A percentile compares a stretch with the other conserved stretches of the same genome.
These are phyloP conservation scores for Tagetes patula DNA, from an alignment of 129 eudicot species.

Conservation along the genomic window DNA sequence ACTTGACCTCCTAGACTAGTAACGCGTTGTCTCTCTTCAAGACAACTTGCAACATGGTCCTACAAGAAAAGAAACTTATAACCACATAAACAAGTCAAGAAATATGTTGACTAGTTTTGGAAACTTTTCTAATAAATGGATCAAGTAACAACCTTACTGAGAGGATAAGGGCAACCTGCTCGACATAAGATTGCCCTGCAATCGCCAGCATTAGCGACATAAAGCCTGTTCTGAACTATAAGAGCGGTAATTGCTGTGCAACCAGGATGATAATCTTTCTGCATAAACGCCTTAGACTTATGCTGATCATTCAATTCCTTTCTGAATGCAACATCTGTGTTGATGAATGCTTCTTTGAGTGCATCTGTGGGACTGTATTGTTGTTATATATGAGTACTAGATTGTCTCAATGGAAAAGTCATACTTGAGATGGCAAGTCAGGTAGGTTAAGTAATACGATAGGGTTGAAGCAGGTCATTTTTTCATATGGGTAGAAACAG, in stretches of 20 bases:
- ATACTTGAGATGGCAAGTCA: background rate
- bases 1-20: slow-evolving; percentile 64
- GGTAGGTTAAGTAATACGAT: background rate
- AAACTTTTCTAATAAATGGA: background rate
- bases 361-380: slow-evolving; percentile 63
- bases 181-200: slow-evolving; percentile 87
- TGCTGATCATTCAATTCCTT: slow-evolving; percentile 50
- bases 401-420: slow-evolving; percentile 11
- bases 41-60: slow-evolving; percentile 94
- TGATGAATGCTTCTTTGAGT: slow-evolving; percentile 60
- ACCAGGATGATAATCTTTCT: slow-evolving; percentile 93
- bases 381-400: slow-evolving; percentile 7
- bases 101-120: background rate
- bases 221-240: slow-evolving; percentile 66
- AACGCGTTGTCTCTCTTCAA: slow-evolving; percentile 86
- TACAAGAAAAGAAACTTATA: slow-evolving; percentile 28
- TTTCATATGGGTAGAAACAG: background rate
- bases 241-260: slow-evolving; percentile 88
- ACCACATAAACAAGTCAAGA: slow-evolving; percentile 12
- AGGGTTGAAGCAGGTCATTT: background rate
- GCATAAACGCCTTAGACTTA: slow-evolving; percentile 55
- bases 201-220: slow-evolving; percentile 96
- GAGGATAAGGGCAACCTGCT: slow-evolving; percentile 57
- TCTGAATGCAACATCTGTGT: slow-evolving; percentile 82
- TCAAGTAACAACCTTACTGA: slow-evolving; percentile 63